These are phyloP conservation scores for Fusarium sp. DNA, from an alignment of 2,329 filamentous ascomycete species.

Conservation along the genomic window DNA sequence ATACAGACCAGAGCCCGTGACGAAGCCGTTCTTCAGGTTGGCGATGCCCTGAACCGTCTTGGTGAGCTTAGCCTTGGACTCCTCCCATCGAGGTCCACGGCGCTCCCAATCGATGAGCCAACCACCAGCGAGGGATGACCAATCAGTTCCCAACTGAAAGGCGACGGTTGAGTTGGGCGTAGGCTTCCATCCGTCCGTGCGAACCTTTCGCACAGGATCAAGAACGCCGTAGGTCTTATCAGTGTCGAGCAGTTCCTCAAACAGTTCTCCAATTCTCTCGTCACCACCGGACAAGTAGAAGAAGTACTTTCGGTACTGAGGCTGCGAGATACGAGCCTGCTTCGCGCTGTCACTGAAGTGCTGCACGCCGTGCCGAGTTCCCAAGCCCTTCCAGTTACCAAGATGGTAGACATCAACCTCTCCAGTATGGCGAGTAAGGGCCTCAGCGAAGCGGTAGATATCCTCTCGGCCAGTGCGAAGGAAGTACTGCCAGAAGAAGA, in stretches of 20 bases:
- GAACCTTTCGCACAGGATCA: slow-evolving; percentile 70
- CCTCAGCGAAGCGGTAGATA: slow-evolving; percentile 70
- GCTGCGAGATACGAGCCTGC: slow-evolving; percentile 68
- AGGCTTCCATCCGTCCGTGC: slow-evolving; percentile 62
- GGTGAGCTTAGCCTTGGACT: slow-evolving; percentile 63
- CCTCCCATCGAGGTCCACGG: slow-evolving; percentile 64
- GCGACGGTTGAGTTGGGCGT: slow-evolving; percentile 56
- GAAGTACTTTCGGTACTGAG: slow-evolving; percentile 65
- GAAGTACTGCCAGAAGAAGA: slow-evolving; percentile 74
- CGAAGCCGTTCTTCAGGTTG: slow-evolving; percentile 68
- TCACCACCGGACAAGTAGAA: slow-evolving; percentile 71
- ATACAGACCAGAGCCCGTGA: slow-evolving; percentile 67
- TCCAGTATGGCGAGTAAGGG: slow-evolving; percentile 67
- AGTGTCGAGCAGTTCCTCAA: slow-evolving; percentile 63
- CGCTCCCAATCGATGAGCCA: slow-evolving; percentile 73
- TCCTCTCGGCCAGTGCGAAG: slow-evolving; percentile 68
- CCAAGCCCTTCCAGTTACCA: slow-evolving; percentile 68
- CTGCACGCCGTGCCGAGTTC: slow-evolving; percentile 72
- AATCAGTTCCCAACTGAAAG: slow-evolving; percentile 69
- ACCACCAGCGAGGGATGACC: slow-evolving; percentile 66
- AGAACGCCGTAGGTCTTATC: slow-evolving; percentile 65
- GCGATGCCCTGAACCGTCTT: slow-evolving; percentile 64
- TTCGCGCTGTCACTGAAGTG: slow-evolving; percentile 72
- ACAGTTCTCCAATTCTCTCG: slow-evolving; percentile 67
- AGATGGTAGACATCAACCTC: slow-evolving; percentile 74